phyloP scores from a whole-genome alignment of 441 rosid genomes.

The Raphanus hybrid region DNA sequence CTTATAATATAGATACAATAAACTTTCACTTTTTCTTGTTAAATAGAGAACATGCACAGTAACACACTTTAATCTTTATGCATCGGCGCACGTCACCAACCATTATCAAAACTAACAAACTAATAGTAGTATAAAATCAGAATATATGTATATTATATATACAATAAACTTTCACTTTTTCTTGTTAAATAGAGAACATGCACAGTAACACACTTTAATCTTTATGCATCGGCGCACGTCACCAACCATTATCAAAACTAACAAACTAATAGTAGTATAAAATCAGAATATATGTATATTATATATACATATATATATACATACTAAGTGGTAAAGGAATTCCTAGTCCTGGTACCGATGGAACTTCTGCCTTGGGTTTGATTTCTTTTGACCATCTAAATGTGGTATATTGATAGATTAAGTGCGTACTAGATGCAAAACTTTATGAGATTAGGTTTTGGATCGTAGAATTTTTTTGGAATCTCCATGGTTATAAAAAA shows the following conservation, averaged over 20 bases:
- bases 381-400: too few species aligned
- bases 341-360: too few species aligned
- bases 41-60: constrained; percentile 26
- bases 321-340: too few species aligned
- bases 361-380: too few species aligned
- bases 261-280: constrained; percentile 23
- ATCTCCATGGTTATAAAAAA: too few species aligned
- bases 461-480: too few species aligned
- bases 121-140: constrained; percentile 1
- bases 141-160: constrained; percentile 1
- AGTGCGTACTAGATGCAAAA: too few species aligned
- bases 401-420: too few species aligned
- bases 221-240: constrained; percentile 34
- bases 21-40: constrained; percentile 17
- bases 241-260: constrained; percentile 28
- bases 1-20: constrained; percentile 5
- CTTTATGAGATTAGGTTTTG: too few species aligned
- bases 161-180: constrained; percentile 3
- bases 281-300: background rate
- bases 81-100: constrained; percentile 37
- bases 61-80: constrained; percentile 23
- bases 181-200: constrained; percentile 26
- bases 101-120: constrained; percentile 27
- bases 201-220: constrained; percentile 27
- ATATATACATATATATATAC: too few species aligned